These are phyloP conservation scores for Penicillium crystallinum DNA, from an alignment of 495 filamentous ascomycete species.

Conservation along the genomic window DNA sequence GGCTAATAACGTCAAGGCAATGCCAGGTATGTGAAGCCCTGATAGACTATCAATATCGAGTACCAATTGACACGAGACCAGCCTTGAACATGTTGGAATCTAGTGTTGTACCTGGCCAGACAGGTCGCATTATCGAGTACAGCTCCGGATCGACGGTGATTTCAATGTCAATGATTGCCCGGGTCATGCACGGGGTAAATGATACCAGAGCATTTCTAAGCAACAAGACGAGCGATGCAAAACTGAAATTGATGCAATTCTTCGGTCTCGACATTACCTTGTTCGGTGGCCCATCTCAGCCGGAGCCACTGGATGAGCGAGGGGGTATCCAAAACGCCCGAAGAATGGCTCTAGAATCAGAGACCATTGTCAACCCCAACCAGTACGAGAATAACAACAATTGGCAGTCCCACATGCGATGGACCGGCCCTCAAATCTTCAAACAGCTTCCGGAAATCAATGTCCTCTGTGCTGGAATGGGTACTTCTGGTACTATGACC, in stretches of 20 bases:
- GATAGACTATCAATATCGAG: neutral
- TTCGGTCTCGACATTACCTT: slow-evolving; percentile 54
- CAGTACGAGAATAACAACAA: slow-evolving; percentile 59
- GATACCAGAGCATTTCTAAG: slow-evolving; percentile 53
- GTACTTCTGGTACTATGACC: slow-evolving; percentile 51
- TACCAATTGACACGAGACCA: slow-evolving; percentile 13
- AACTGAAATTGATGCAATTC: slow-evolving; percentile 52
- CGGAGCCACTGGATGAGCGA: slow-evolving; percentile 48
- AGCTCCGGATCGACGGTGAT: slow-evolving; percentile 60
- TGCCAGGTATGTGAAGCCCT: slow-evolving; percentile 46
- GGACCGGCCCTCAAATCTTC: slow-evolving; percentile 56
- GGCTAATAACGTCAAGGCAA: slow-evolving; percentile 59
- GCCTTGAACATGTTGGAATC: slow-evolving; percentile 53
- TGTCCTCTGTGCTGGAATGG: slow-evolving; percentile 54
- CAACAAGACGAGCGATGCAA: slow-evolving; percentile 54
- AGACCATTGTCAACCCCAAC: slow-evolving; percentile 46
- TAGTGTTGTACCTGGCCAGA: slow-evolving; percentile 37
- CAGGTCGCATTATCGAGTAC: slow-evolving; percentile 52
- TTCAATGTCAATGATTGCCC: slow-evolving; percentile 52
- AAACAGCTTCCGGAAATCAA: slow-evolving; percentile 54
- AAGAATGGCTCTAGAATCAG: slow-evolving; percentile 32
- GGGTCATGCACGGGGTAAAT: slow-evolving; percentile 47
- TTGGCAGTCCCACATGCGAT: slow-evolving; percentile 54
- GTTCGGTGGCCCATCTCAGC: slow-evolving; percentile 55
- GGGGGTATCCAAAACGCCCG: slow-evolving; percentile 49